These are phyloP conservation scores for Candida loeiensis DNA, from an alignment of 805 yeast genomes.

Conservation along the genomic window DNA sequence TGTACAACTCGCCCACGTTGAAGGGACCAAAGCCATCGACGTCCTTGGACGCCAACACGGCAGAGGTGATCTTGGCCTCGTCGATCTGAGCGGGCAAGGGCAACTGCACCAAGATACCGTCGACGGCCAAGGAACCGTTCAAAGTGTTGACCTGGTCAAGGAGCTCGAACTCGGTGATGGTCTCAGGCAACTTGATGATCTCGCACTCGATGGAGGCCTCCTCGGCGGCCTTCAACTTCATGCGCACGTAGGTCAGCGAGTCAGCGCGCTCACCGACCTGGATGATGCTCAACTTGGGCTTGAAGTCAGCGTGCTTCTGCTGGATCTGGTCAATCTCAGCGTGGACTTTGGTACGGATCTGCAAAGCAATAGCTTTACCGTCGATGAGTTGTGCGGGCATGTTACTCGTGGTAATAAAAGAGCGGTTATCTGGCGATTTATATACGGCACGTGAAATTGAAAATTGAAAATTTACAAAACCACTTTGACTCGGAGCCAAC, in stretches of 20 bases:
- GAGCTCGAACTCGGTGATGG: constrained; percentile 53
- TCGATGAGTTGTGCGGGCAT: constrained; percentile 36
- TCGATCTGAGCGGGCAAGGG: constrained; percentile 72
- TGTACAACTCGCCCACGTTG: constrained; percentile 74
- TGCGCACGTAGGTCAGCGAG: constrained; percentile 75
- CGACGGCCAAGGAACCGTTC: constrained; percentile 57
- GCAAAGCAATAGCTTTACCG: constrained; percentile 43
- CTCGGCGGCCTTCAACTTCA: constrained; percentile 74
- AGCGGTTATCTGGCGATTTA: constrained; percentile 1
- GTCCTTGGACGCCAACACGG: constrained; percentile 65
- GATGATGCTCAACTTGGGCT: constrained; percentile 64
- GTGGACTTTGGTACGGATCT: constrained; percentile 36
- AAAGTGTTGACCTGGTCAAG: constrained; percentile 51
- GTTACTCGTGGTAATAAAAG: constrained; percentile 6
- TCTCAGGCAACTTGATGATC: constrained; percentile 56
- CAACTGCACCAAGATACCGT: constrained; percentile 72
- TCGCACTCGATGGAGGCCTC: constrained; percentile 65
- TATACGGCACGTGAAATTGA: constrained; percentile 3
- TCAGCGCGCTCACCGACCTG: constrained; percentile 80
- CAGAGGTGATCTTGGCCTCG: constrained; percentile 63
- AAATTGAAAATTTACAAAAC: constrained; percentile 1
- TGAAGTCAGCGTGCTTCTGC: constrained; percentile 48
- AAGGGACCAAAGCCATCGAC: constrained; percentile 81
- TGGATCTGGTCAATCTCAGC: constrained; percentile 41
- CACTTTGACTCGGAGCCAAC: constrained; percentile 1